Conservation (phyloP, 352 stramenopile genomes). For the Globisporangium heterothallicum region DNA sequence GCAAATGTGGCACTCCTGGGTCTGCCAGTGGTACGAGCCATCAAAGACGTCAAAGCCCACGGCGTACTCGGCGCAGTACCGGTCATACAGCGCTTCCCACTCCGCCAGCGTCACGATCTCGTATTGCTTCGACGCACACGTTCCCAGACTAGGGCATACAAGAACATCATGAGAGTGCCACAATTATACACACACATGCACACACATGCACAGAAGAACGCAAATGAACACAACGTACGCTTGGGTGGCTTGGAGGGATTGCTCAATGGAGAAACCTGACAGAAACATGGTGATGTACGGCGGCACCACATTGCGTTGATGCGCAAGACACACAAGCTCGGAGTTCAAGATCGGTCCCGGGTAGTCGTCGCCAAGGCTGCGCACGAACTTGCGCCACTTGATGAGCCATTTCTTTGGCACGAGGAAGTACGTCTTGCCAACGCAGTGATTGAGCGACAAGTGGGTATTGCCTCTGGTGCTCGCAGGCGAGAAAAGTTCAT, state of each 20-base stretch:
- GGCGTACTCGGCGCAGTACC: slow-evolving; percentile 75
- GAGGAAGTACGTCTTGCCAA: slow-evolving; percentile 68
- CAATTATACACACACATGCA: background rate
- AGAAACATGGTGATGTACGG: slow-evolving; percentile 86
- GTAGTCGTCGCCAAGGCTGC: slow-evolving; percentile 43
- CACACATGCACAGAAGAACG: background rate
- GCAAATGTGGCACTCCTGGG: slow-evolving; percentile 72
- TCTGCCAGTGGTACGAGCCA: slow-evolving; percentile 81
- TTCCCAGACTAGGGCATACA: slow-evolving; percentile 29
- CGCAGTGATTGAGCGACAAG: slow-evolving; percentile 38
- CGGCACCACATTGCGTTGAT: slow-evolving; percentile 75
- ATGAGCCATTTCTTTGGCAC: slow-evolving; percentile 84
- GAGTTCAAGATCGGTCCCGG: slow-evolving; percentile 77
- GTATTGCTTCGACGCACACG: slow-evolving; percentile 61
- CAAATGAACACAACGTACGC: slow-evolving; percentile 28
- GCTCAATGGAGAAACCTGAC: slow-evolving; percentile 71
- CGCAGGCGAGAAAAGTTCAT: slow-evolving; percentile 68
- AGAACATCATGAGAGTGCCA: no score
- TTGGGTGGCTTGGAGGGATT: slow-evolving; percentile 71
- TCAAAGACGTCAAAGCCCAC: slow-evolving; percentile 78
- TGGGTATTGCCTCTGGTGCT: slow-evolving; percentile 39
- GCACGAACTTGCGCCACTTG: slow-evolving; percentile 73
- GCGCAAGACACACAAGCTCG: slow-evolving; percentile 72
- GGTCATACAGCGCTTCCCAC: slow-evolving; percentile 77
- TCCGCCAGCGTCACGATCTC: slow-evolving; percentile 80